phyloP scores from a whole-genome alignment of 139 green algal species.

The Tetradesmus obliquus region DNA sequence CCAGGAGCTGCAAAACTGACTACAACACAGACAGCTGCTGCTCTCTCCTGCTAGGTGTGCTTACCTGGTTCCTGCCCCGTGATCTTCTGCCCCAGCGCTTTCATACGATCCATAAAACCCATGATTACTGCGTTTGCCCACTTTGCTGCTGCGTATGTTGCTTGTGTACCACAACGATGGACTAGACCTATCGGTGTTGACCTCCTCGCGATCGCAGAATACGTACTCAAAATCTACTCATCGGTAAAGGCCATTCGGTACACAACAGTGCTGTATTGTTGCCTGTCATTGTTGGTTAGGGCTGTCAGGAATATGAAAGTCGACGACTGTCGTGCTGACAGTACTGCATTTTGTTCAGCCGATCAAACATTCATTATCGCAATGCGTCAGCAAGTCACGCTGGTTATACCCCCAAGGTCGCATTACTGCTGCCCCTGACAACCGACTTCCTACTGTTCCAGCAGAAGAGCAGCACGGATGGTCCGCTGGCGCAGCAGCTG shows the following conservation, averaged over 20 bases:
- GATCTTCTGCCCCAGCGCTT: slow-evolving; percentile 27
- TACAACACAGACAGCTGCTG: neutral
- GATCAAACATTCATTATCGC: too few relatives aligned
- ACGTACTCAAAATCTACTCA: neutral
- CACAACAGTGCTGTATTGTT: neutral
- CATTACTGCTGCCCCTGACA: neutral
- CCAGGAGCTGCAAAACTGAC: neutral
- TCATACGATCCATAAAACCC: slow-evolving; percentile 27
- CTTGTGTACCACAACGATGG: neutral
- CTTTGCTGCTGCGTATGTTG: neutral
- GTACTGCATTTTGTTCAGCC: too few relatives aligned
- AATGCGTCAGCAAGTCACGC: too few relatives aligned
- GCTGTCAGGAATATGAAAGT: neutral
- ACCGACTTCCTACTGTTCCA: neutral
- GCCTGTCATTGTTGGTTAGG: neutral
- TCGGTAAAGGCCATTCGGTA: too few relatives aligned
- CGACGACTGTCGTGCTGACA: too few relatives aligned
- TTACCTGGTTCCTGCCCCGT: slow-evolving; percentile 42
- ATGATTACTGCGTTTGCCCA: neutral
- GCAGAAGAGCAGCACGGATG: neutral
- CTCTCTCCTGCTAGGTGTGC: neutral
- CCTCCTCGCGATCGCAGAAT: neutral
- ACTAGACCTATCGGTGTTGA: neutral
- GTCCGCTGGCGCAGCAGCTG: neutral
- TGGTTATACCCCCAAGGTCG: too few relatives aligned